A percentile compares a stretch with the other conserved stretches of the same genome.
Evolutionary conservation across 2,329 filamentous ascomycete species (phyloP).

Genomic region (Emericellopsis atlantica): DNA sequence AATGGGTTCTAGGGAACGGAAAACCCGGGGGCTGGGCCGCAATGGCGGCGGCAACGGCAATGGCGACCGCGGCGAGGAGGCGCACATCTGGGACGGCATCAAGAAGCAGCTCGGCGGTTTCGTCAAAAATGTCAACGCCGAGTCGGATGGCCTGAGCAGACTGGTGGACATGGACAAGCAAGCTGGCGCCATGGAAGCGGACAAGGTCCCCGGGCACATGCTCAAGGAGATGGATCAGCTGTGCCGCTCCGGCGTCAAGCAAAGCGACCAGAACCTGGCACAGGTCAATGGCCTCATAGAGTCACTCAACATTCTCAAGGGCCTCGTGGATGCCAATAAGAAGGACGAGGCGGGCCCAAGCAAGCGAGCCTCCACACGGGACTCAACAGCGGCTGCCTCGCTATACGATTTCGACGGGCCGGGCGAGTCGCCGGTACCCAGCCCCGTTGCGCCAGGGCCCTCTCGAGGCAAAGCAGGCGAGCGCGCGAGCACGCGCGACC

Average conservation of each 20-base stretch:
- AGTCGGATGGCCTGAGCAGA: slow-evolving; percentile 25
- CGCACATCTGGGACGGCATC: slow-evolving; percentile 27
- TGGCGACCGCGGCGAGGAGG: slow-evolving; percentile 26
- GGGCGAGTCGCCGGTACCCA: slow-evolving; percentile 31
- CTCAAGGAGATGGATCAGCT: slow-evolving; percentile 29
- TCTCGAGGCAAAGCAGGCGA: slow-evolving; percentile 20
- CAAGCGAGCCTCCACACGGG: slow-evolving; percentile 9
- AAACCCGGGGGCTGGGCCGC: slow-evolving; percentile 28
- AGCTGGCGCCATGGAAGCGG: slow-evolving; percentile 22
- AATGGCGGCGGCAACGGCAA: slow-evolving; percentile 22
- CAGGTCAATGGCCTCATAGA: slow-evolving; percentile 25
- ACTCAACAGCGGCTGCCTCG: slow-evolving; percentile 7
- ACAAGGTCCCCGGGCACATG: slow-evolving; percentile 21
- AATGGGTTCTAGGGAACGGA: slow-evolving; percentile 17
- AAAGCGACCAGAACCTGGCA: slow-evolving; percentile 22
- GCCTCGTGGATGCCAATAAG: slow-evolving; percentile 29
- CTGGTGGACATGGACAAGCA: slow-evolving; percentile 27
- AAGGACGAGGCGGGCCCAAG: slow-evolving; percentile 12
- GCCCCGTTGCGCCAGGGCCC: slow-evolving; percentile 21
- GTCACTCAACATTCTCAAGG: slow-evolving; percentile 27
- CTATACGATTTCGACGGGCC: slow-evolving; percentile 31
- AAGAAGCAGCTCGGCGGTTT: slow-evolving; percentile 26
- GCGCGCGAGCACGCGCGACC: slow-evolving; percentile 10
- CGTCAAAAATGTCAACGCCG: slow-evolving; percentile 24
- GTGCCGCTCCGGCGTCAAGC: slow-evolving; percentile 27